Evolutionary conservation across 768 basidiomycete species (phyloP).

Genomic region (Gloeopeniophorella convolvens): DNA sequence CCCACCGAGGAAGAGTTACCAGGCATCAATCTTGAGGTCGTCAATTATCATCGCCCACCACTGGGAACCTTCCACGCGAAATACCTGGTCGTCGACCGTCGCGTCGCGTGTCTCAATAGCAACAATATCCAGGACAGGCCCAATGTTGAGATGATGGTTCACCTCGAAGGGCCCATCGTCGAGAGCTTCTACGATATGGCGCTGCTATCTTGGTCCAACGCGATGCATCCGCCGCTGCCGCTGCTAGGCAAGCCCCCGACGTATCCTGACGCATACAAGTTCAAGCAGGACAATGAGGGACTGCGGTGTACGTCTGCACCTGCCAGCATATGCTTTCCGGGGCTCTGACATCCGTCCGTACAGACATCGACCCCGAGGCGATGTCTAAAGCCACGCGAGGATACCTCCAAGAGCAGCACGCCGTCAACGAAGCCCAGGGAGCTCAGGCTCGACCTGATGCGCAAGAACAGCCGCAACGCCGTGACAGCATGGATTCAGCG

Average conservation of each 20-base stretch:
- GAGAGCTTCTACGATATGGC: conserved; percentile 65
- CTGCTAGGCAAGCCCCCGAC: conserved; percentile 31
- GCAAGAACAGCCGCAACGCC: background rate
- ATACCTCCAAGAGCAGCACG: conserved; percentile 5
- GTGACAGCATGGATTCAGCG: background rate
- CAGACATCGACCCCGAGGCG: conserved; percentile 10
- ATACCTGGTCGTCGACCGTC: conserved; percentile 64
- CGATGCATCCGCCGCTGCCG: conserved; percentile 41
- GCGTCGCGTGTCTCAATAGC: conserved; percentile 54
- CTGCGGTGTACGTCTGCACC: conserved; percentile 20
- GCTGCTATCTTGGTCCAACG: conserved; percentile 52
- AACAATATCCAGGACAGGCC: conserved; percentile 63
- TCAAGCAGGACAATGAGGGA: conserved; percentile 30
- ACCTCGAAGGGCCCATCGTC: conserved; percentile 66
- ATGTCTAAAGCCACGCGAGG: conserved; percentile 1
- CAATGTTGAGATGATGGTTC: conserved; percentile 56
- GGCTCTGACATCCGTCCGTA: background rate
- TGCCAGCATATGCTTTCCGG: background rate
- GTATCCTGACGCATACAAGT: conserved; percentile 33
- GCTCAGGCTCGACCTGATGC: background rate
- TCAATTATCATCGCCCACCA: conserved; percentile 49
- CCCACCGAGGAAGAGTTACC: conserved; percentile 52
- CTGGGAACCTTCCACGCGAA: conserved; percentile 70
- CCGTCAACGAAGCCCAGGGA: background rate
- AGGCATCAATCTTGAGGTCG: conserved; percentile 52